Conservation (phyloP, 2,329 filamentous ascomycete species). For the Ophiocordyceps unilateralis region DNA sequence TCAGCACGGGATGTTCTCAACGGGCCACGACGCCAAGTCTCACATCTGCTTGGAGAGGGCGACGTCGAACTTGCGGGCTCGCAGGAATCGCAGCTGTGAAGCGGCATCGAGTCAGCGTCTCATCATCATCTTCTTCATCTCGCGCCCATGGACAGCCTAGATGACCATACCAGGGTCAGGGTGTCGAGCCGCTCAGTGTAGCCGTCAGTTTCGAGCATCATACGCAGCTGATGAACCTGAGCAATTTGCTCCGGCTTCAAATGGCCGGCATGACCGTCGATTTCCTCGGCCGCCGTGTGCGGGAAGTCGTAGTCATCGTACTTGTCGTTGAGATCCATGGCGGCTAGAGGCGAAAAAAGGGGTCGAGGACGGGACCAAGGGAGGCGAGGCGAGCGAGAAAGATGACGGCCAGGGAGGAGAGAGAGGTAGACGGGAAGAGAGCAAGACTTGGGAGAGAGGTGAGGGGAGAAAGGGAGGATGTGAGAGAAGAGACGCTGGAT, state of each 20-base stretch:
- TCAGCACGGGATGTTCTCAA: constrained; percentile 4
- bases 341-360: constrained; percentile 5
- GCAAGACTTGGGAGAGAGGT: too few relatives aligned
- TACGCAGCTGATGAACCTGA: constrained; percentile 69
- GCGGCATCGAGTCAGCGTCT: not conserved
- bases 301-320: constrained; percentile 96
- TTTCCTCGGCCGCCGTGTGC: constrained; percentile 50
- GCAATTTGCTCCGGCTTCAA: constrained; percentile 78
- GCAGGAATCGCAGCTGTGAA: constrained; percentile 63
- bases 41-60: constrained; percentile 75
- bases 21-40: constrained; percentile 13
- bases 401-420: not conserved
- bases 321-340: constrained; percentile 59
- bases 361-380: not conserved
- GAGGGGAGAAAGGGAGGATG: not conserved
- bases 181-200: constrained; percentile 79
- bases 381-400: not conserved
- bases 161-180: constrained; percentile 55
- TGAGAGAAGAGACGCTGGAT: too few relatives aligned
- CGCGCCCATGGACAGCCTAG: not conserved
- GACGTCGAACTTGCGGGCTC: constrained; percentile 91
- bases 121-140: not conserved
- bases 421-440: too few relatives aligned
- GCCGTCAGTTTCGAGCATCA: constrained; percentile 68
- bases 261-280: constrained; percentile 72